Evolutionary conservation across 257 asterid genomes (phyloP).

Genomic region (Marsdenia floribunda): DNA sequence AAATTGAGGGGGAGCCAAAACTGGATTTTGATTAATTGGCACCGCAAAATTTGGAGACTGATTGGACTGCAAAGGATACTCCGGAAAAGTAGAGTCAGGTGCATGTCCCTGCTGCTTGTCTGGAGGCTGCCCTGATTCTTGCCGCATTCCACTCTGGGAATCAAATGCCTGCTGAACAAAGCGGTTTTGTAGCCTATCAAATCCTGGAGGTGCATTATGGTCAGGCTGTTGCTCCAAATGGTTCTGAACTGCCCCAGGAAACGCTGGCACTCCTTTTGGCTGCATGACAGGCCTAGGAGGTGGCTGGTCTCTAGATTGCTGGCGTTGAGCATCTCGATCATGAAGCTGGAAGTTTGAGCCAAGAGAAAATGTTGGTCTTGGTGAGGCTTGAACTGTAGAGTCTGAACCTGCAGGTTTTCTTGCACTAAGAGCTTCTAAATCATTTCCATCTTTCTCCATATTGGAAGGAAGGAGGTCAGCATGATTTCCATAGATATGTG

Average conservation of each 20-base stretch:
- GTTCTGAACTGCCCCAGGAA: conserved; percentile 53
- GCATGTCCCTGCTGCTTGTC: conserved; percentile 25
- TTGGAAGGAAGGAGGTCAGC: conserved; percentile 53
- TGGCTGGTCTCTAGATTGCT: conserved; percentile 52
- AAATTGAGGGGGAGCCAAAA: conserved; percentile 52
- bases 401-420: conserved; percentile 80
- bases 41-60: conserved; percentile 35
- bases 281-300: conserved; percentile 52
- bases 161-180: conserved; percentile 63
- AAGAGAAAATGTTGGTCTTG: conserved; percentile 55
- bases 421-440: conserved; percentile 57
- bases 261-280: conserved; percentile 41
- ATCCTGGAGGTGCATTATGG: conserved; percentile 41
- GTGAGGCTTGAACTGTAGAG: conserved; percentile 86
- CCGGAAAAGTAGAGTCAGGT: conserved; percentile 23
- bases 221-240: conserved; percentile 61
- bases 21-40: conserved; percentile 46
- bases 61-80: conserved; percentile 26
- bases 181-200: conserved; percentile 55
- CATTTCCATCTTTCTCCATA: conserved; percentile 59
- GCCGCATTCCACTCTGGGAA: conserved; percentile 43
- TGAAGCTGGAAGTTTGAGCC: conserved; percentile 53
- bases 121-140: conserved; percentile 49
- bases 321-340: conserved; percentile 52
- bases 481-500: conserved; percentile 59